A percentile compares a stretch with the other conserved stretches of the same genome.
Evolutionary conservation across 371 early-diverging fungal species (phyloP).

Genomic region (Caulochytrium protostelioides): DNA sequence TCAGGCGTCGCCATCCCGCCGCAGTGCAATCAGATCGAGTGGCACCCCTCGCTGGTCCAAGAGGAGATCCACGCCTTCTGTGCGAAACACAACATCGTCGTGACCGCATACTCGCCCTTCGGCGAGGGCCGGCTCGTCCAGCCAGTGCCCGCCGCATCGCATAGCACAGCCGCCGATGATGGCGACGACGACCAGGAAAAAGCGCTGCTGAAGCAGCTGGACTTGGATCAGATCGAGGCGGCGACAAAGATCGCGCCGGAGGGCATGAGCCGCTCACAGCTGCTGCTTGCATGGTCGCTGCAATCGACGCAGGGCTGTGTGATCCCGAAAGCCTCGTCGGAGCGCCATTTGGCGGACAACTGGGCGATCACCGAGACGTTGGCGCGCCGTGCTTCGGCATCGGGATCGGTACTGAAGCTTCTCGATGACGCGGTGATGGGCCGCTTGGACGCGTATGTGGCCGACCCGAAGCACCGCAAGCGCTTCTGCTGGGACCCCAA

Average conservation of each 20-base stretch:
- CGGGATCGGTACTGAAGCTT: not conserved
- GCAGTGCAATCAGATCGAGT: constrained; percentile 36
- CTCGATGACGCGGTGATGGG: constrained; percentile 26
- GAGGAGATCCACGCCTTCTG: constrained; percentile 30
- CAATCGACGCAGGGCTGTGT: constrained; percentile 35
- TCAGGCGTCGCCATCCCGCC: constrained; percentile 12
- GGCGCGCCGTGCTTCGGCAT: constrained; percentile 14
- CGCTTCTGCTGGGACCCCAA: constrained; percentile 60
- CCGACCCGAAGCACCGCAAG: constrained; percentile 9
- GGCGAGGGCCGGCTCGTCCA: constrained; percentile 55
- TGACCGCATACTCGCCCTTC: constrained; percentile 76
- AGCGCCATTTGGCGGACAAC: constrained; percentile 31
- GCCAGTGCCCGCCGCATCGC: constrained; percentile 4
- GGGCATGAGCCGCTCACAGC: constrained; percentile 32
- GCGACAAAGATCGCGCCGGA: constrained; percentile 11
- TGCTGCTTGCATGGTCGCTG: constrained; percentile 58
- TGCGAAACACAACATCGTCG: constrained; percentile 25
- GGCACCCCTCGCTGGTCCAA: constrained; percentile 40
- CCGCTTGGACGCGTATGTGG: constrained; percentile 23
- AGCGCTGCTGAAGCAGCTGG: too few relatives aligned
- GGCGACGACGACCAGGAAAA: not conserved
- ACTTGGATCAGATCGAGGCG: too few relatives aligned
- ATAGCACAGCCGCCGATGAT: constrained; percentile 1
- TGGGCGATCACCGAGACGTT: constrained; percentile 19
- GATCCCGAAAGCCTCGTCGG: constrained; percentile 40